Base-by-base conservation (phyloP, 257 asterid genomes). In the Knoxia roxburghii region DNA sequence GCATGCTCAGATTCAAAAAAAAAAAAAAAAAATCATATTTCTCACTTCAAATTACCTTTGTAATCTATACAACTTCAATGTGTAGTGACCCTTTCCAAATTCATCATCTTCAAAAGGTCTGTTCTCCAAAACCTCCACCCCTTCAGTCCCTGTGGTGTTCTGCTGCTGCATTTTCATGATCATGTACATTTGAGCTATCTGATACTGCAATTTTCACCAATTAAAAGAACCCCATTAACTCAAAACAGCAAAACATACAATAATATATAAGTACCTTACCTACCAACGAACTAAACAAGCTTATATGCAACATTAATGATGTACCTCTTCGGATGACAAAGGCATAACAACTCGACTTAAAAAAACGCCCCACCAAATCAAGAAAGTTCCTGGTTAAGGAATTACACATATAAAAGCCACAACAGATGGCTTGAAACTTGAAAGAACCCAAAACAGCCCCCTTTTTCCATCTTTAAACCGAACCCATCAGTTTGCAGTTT, bases 121-220 rank as follows among this genome's bases (percentile, higher is more conserved):
- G 75, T 89, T 91, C 79, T 89, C 96, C 80, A 91, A 72, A 49
- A 91, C 81, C 86, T 91, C 98, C 72, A 91, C 98, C 71, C 98
- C 98, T 79, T 91, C 96, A 21, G 77, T 49, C n/a, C 89, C 88
- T 24, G 74, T 68, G 54, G 95, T 87, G 85, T 66, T 89, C 81
- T 91, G 77, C 65, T 87, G 95, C 84, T 87, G 95, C 98, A 91
- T 87, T 84, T 85, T 89, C 95, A 89, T 87, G 30, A 87, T 86
- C 86, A 81, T 82, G 69, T 87, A 89, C 98, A 87, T 89, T 74
- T 87, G 98, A 15, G 95, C 98, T 75, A 83, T 74, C 84, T 89
- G 95, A 80, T 82, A 89, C 96, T 89, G 89, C 87, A 76, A 46
- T 1, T 27, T 3, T 27, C 30, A 45, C 4, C 10, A 60, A 66